phyloP scores from a whole-genome alignment of 331 rosid species.

The Arachis monticola region DNA sequence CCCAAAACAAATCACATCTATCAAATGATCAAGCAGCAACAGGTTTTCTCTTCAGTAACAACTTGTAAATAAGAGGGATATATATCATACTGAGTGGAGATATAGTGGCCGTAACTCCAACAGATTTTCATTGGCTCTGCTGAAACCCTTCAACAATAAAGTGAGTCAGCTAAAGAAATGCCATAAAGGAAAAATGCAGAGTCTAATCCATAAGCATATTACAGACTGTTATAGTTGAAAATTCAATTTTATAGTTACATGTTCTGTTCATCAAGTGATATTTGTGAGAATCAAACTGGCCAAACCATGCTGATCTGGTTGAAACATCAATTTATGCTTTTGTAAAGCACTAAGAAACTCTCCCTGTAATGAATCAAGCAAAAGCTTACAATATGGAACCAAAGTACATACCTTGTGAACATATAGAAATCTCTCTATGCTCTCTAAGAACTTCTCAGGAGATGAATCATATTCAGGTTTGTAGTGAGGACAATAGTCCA shows the following conservation, averaged over 20 bases:
- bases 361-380: conserved; percentile 14
- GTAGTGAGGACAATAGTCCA: conserved; percentile 80
- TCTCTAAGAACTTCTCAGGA: conserved; percentile 70
- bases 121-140: conserved; percentile 56
- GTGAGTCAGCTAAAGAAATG: conserved; percentile 34
- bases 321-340: background rate
- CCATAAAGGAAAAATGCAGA: conserved; percentile 2
- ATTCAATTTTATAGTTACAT: background rate
- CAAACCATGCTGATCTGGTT: background rate
- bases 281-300: background rate
- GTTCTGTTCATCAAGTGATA: background rate
- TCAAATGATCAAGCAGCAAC: conserved; percentile 14
- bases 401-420: conserved; percentile 59
- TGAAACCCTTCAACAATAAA: conserved; percentile 69
- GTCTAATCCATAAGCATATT: background rate
- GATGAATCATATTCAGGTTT: conserved; percentile 61
- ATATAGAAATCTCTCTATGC: conserved; percentile 79
- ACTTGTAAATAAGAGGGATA: conserved; percentile 24
- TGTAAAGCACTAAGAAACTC: background rate
- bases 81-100: conserved; percentile 77
- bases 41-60: conserved; percentile 32
- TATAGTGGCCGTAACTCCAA: conserved; percentile 69
- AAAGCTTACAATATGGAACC: conserved; percentile 8
- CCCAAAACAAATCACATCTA: conserved; percentile 39
- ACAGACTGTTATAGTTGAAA: background rate